Evolutionary conservation across 106 monocot species (phyloP).

Genomic region (Apostasia shenzhenica): DNA sequence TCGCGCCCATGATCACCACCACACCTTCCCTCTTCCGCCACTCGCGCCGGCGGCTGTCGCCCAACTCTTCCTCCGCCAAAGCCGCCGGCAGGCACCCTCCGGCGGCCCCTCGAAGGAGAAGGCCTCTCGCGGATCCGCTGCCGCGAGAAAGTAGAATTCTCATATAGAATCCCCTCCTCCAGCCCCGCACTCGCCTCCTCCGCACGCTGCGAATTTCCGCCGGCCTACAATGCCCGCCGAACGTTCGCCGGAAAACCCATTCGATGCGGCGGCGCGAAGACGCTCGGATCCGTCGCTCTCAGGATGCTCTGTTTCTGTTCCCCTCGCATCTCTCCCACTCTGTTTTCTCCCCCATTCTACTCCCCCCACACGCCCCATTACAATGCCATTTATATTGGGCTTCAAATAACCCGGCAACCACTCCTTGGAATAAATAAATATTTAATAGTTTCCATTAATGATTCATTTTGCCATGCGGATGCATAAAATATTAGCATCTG

Average conservation of each 20-base stretch:
- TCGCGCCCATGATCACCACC: conserved; percentile 85
- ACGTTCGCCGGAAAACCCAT: conserved; percentile 7
- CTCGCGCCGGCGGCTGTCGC: neutral
- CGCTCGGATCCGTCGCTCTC: neutral
- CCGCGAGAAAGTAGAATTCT: conserved; percentile 6
- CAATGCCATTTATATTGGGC: neutral
- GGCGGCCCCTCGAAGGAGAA: neutral
- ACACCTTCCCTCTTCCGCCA: conserved; percentile 13
- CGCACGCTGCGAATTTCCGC: too few species aligned
- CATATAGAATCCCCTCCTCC: neutral
- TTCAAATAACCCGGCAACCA: neutral
- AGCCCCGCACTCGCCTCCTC: neutral
- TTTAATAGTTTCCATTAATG: neutral
- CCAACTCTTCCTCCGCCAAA: neutral
- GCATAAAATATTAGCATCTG: neutral
- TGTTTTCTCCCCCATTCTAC: neutral
- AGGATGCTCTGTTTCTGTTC: neutral
- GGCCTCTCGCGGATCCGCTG: neutral
- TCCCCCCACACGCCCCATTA: too few species aligned
- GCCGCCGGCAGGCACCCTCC: neutral
- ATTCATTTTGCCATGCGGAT: conserved; percentile 8
- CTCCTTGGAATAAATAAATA: neutral
- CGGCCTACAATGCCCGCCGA: neutral
- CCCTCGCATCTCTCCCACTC: neutral
- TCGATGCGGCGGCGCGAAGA: neutral